phyloP scores from a whole-genome alignment of 805 yeast species.

The Alloascoidea africana region DNA sequence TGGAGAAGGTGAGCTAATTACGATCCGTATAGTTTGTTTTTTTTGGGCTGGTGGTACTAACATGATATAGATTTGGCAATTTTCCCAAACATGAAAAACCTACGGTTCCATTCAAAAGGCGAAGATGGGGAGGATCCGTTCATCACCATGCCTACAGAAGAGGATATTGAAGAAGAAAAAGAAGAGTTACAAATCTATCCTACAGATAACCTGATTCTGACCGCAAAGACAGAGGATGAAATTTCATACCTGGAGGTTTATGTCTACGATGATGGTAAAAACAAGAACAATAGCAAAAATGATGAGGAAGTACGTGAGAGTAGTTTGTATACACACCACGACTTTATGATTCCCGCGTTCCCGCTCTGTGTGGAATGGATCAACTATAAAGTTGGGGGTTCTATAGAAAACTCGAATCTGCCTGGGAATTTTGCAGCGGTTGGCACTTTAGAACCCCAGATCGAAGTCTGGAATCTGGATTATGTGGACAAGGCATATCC shows the following conservation, averaged over 20 bases:
- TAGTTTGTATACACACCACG: constrained; percentile 86
- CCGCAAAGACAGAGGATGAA: constrained; percentile 94
- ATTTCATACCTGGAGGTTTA: constrained; percentile 85
- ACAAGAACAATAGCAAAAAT: constrained; percentile 47
- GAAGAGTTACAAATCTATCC: constrained; percentile 78
- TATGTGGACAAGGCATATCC: constrained; percentile 90
- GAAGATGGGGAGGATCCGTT: constrained; percentile 41
- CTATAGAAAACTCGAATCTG: constrained; percentile 20
- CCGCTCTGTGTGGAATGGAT: constrained; percentile 96
- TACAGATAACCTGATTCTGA: constrained; percentile 77
- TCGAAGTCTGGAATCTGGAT: constrained; percentile 94
- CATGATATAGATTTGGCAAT: constrained; percentile 26
- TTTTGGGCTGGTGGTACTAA: constrained; percentile 33
- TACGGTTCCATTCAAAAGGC: constrained; percentile 21
- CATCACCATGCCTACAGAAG: constrained; percentile 41
- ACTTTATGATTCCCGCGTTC: constrained; percentile 91
- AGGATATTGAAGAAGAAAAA: constrained; percentile 61
- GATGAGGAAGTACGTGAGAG: constrained; percentile 58
- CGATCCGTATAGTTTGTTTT: constrained; percentile 40
- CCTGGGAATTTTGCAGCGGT: constrained; percentile 89
- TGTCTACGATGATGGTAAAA: constrained; percentile 88
- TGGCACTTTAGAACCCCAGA: constrained; percentile 95
- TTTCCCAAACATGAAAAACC: constrained; percentile 25
- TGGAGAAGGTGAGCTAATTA: constrained; percentile 40
- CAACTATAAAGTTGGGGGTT: constrained; percentile 43